Base-by-base conservation (phyloP, 768 basidiomycete species). In the Psilocybe sp. region DNA sequence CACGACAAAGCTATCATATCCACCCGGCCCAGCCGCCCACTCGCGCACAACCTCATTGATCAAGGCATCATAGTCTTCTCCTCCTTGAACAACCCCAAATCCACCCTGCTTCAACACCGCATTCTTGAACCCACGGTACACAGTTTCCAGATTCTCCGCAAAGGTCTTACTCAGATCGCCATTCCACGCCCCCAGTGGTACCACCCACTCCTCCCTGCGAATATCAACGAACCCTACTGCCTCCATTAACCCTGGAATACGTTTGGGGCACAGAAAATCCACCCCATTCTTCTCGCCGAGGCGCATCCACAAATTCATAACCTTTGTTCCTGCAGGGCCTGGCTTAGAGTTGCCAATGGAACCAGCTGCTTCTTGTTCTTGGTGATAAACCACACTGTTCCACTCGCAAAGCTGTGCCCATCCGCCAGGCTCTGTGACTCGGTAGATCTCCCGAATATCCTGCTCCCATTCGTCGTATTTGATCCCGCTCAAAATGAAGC, bases 111-210 rank as follows among this genome's bases (percentile, higher is more conserved):
- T 54, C 1, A 60, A 40, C 14, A 58, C 46, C 3, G 60, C 55
- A 5, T 51, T 56, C 32, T 61, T 59, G 57, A 60, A 49, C 11
- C 47, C 46, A 19, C 48, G 50, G 18, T 50, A 58, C 7, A 57
- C 56, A 9, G 49, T 52, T 13, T 50, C 42, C 23, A 50, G 47
- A 18, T 56, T 59, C 16, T 46, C 43, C 20, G 51, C 44, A 3
- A 40, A 35, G 9, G 49, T 40, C 18, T 16, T 23, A 9, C 58
- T 55, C 33, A 53, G 46, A 20, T 49, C 28, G 33, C 54, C 57
- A 28, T 28, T 28, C 23, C 23, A 28, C 4, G 23, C 23, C 7
- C 23, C 23, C 7, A 28, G 23, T 3, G 23, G 23, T 28, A 28
- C 23, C 23, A 7, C 23, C 23, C 23, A 7, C 7, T 28, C 23